These are phyloP conservation scores for Tricholoma furcatifolium DNA, from an alignment of 768 basidiomycete species.

Conservation along the genomic window DNA sequence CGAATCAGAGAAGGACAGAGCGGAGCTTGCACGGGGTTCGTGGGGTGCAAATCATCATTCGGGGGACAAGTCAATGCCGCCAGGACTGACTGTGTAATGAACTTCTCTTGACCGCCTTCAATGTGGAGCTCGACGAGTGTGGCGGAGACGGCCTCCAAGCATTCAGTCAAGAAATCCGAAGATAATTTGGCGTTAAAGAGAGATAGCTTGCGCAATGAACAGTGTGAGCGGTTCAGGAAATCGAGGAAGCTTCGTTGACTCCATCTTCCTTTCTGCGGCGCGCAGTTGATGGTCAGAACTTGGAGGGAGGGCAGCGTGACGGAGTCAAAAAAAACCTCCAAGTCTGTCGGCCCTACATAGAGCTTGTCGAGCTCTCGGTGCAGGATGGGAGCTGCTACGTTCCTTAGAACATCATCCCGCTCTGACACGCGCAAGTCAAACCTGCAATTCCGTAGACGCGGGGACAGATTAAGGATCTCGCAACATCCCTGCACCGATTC, in stretches of 20 bases:
- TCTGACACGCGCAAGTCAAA: neutral
- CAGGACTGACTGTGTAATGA: neutral
- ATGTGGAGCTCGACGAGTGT: slow-evolving; percentile 4
- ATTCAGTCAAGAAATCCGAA: neutral
- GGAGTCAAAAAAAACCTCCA: slow-evolving; percentile 1
- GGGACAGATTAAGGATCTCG: slow-evolving; percentile 3
- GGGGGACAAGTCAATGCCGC: neutral
- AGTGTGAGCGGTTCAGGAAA: slow-evolving; percentile 1
- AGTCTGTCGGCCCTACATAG: slow-evolving; percentile 7
- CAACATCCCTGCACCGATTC: slow-evolving; percentile 5
- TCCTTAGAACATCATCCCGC: neutral
- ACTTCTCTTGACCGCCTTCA: neutral
- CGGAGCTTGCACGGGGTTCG: neutral
- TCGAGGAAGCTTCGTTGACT: neutral
- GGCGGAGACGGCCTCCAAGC: neutral
- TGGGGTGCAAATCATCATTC: neutral
- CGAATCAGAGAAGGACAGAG: neutral
- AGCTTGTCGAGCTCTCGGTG: neutral
- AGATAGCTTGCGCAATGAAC: slow-evolving; percentile 1
- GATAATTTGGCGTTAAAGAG: neutral
- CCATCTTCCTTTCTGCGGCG: slow-evolving; percentile 3
- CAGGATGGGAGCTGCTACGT: neutral
- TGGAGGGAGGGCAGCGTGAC: slow-evolving; percentile 5
- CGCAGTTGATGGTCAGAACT: neutral
- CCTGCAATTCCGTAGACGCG: slow-evolving; percentile 1